Conservation (phyloP, 495 filamentous ascomycete genomes). For the Penicillium nucicola region DNA sequence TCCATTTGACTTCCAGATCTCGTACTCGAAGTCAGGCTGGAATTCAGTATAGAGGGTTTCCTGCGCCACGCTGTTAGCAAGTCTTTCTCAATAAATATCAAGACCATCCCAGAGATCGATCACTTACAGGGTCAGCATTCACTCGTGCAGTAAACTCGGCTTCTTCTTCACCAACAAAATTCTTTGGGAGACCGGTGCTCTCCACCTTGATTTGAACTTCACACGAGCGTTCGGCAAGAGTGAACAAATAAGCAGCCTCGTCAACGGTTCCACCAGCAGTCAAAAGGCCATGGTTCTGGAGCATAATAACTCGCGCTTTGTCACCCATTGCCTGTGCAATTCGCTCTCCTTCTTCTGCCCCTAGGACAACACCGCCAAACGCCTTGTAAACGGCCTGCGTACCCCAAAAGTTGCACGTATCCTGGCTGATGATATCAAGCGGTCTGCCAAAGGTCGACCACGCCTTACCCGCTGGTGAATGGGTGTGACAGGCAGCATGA, state of each 20-base stretch:
- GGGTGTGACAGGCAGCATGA: slow-evolving; percentile 31
- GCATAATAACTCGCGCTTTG: slow-evolving; percentile 47
- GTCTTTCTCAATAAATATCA: no score
- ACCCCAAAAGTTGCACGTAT: no score
- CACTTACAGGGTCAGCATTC: slow-evolving; percentile 10
- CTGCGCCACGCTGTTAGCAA: neutral
- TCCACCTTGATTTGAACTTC: slow-evolving; percentile 57
- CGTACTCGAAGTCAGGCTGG: slow-evolving; percentile 18
- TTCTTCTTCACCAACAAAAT: slow-evolving; percentile 30
- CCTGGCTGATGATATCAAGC: slow-evolving; percentile 19
- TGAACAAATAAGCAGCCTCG: slow-evolving; percentile 57
- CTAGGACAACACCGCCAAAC: slow-evolving; percentile 50
- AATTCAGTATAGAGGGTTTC: slow-evolving; percentile 16
- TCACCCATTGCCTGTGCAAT: slow-evolving; percentile 54
- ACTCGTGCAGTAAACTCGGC: slow-evolving; percentile 7
- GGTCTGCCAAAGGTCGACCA: slow-evolving; percentile 22
- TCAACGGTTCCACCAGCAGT: slow-evolving; percentile 54
- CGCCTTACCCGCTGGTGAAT: slow-evolving; percentile 23
- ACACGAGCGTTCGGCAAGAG: slow-evolving; percentile 55
- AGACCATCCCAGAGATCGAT: no score
- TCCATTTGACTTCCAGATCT: slow-evolving; percentile 1
- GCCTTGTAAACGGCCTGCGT: slow-evolving; percentile 34
- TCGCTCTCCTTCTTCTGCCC: slow-evolving; percentile 47
- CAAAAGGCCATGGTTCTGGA: slow-evolving; percentile 60
- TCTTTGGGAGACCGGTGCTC: slow-evolving; percentile 43